Conservation (phyloP, 441 rosid species). For the Adansonia gregorii region DNA sequence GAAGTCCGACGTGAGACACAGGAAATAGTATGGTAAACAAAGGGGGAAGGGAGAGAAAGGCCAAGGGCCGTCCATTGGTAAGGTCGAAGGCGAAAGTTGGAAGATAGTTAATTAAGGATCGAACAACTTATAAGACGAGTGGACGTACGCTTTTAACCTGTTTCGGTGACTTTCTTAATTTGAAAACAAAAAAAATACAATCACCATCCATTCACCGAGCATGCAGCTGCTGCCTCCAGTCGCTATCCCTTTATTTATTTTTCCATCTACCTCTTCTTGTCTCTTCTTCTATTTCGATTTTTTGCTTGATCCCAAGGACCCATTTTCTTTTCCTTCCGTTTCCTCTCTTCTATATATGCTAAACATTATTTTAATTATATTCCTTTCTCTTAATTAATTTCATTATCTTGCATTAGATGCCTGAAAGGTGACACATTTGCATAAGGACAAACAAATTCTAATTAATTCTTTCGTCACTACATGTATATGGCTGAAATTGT, state of each 20-base stretch:
- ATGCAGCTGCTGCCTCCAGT: neutral
- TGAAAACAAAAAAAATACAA: slow-evolving; percentile 17
- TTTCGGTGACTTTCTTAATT: slow-evolving; percentile 24
- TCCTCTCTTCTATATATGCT: no score
- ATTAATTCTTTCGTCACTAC: neutral
- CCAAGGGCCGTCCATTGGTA: slow-evolving; percentile 40
- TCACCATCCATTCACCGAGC: slow-evolving; percentile 4
- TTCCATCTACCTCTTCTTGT: neutral
- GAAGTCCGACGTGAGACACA: no score
- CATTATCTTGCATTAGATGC: neutral
- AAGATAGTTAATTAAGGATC: slow-evolving; percentile 25
- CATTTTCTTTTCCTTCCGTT: neutral
- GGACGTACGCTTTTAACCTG: slow-evolving; percentile 24
- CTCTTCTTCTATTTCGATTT: slow-evolving; percentile 15
- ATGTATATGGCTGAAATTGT: neutral
- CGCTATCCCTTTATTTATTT: neutral
- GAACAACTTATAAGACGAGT: slow-evolving; percentile 33
- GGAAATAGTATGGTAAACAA: neutral
- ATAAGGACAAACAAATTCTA: neutral
- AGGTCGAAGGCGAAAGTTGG: slow-evolving; percentile 25
- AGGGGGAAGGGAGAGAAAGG: slow-evolving; percentile 31
- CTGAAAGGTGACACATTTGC: neutral
- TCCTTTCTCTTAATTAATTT: neutral
- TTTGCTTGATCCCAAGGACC: slow-evolving; percentile 4
- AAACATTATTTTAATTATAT: neutral